Evolutionary conservation across 2,329 filamentous ascomycete genomes (phyloP), one percentile per base, ranked within the genome.

Genomic region (Scortechinia acanthostroma): DNA sequence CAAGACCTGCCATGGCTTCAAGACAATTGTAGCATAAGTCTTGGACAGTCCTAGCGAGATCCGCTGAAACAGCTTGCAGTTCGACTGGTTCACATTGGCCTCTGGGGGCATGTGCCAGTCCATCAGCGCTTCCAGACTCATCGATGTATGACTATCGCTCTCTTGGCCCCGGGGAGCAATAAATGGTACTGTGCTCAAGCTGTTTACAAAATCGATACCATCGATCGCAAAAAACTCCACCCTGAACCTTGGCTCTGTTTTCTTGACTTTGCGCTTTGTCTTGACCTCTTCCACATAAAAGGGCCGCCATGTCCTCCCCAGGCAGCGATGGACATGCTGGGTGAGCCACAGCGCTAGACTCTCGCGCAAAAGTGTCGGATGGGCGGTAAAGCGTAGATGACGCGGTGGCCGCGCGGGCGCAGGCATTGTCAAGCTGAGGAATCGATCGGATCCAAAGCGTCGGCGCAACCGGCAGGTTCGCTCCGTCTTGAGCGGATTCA

Each of bases 401-500:
- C 3, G 19, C 4, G 58, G 60, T 15, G 58, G 55, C 14, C 51
- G 53, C 37, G 57, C 45, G 6, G 58, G 52, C 13, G 55, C 53
- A 3, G 61, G 65, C 3, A 67, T 50, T 1, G 57, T 62, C 14
- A 73, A 43, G 21, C 63, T 61, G 14, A 70, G 51, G 46, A 71
- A 72, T 22, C 69, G 56, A 54, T 71, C 68, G 3, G 62, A 62
- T 3, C 69, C 69, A 50, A 69, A 71, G 22, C 64, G 61, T 17
- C 69, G 59, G 43, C 65, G 59, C 23, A 73, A 65, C 1, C 69
- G 66, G 54, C 66, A 69, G 10, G 64, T 62, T 43, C 56, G 46
- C 17, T 71, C 68, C 3, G 60, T 49, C 43, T 63, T 65, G 2
- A 71, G 51, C 0, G 68, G 61, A 20, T 66, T 65, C 20, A 70